A percentile compares a stretch with the other conserved stretches of the same genome.
phyloP scores from a whole-genome alignment of 2,329 filamentous ascomycete species.

The Stylonectria norvegica region DNA sequence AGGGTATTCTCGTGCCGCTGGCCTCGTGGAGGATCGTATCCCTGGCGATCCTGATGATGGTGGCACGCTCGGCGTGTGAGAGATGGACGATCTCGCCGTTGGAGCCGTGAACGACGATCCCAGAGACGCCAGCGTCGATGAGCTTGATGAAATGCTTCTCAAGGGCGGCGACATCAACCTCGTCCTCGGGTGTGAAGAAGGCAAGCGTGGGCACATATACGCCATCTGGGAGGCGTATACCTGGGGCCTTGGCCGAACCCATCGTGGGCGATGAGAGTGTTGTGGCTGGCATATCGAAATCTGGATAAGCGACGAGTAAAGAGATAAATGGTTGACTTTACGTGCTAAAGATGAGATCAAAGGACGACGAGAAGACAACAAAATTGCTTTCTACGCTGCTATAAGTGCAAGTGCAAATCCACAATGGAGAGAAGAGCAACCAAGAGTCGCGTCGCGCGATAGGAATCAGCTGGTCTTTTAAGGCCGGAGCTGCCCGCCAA shows the following conservation, averaged over 20 bases:
- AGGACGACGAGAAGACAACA: not conserved
- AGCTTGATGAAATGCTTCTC: slow-evolving; percentile 34
- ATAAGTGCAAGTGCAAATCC: not conserved
- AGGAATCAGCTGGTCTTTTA: not conserved
- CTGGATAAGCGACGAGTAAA: not conserved
- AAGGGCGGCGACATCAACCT: slow-evolving; percentile 31
- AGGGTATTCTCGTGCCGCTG: slow-evolving; percentile 19
- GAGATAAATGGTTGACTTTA: not conserved
- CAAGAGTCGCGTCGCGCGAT: not conserved
- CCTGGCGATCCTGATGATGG: slow-evolving; percentile 59
- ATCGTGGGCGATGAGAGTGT: slow-evolving; percentile 21
- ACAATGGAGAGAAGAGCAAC: not conserved
- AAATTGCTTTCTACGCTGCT: too few species aligned
- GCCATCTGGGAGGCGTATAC: slow-evolving; percentile 27
- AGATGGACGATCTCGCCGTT: slow-evolving; percentile 84
- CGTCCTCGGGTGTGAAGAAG: slow-evolving; percentile 36
- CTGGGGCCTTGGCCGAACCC: slow-evolving; percentile 25
- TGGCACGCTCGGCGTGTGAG: slow-evolving; percentile 64
- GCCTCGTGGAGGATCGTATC: slow-evolving; percentile 27
- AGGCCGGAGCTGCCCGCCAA: not conserved
- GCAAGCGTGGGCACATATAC: slow-evolving; percentile 38
- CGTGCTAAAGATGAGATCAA: not conserved
- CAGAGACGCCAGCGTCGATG: slow-evolving; percentile 68
- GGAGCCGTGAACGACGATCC: slow-evolving; percentile 75
- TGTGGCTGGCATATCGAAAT: slow-evolving; percentile 24